Evolutionary conservation across 345 rosid genomes (phyloP).

Genomic region (Orychophragmus violaceus): DNA sequence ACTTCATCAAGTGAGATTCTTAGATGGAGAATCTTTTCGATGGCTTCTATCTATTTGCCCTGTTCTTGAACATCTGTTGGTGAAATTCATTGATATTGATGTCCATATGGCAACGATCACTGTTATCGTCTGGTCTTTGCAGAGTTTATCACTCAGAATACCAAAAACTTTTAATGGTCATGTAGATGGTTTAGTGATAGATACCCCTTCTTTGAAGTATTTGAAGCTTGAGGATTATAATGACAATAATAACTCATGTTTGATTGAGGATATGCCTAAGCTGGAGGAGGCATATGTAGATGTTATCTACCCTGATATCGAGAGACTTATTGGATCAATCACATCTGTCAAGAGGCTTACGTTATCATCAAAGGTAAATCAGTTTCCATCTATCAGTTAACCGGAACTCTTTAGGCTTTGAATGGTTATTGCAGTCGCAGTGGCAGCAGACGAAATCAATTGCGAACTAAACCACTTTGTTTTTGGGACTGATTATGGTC

Average conservation of each 20-base stretch:
- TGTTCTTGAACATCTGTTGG: not conserved
- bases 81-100: not conserved
- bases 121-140: not conserved
- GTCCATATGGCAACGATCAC: not conserved
- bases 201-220: not conserved
- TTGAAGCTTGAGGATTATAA: not conserved
- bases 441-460: too few species aligned
- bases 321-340: too few species aligned
- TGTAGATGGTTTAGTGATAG: not conserved
- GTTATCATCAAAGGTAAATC: not conserved
- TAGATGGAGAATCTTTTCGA: not conserved
- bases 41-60: not conserved
- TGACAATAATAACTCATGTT: not conserved
- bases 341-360: conserved; percentile 10
- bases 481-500: too few species aligned
- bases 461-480: too few species aligned
- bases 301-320: too few species aligned
- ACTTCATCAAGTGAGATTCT: not conserved
- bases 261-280: not conserved
- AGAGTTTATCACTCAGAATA: not conserved
- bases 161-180: not conserved
- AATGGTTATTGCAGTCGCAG: too few species aligned
- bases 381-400: too few species aligned
- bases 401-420: not conserved
- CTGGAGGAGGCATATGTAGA: not conserved